Percentiles rank a stretch among this genome's conserved stretches.
These are phyloP conservation scores for Tetrapisispora taiwanensis DNA, from an alignment of 805 yeast genomes.

Conservation along the genomic window DNA sequence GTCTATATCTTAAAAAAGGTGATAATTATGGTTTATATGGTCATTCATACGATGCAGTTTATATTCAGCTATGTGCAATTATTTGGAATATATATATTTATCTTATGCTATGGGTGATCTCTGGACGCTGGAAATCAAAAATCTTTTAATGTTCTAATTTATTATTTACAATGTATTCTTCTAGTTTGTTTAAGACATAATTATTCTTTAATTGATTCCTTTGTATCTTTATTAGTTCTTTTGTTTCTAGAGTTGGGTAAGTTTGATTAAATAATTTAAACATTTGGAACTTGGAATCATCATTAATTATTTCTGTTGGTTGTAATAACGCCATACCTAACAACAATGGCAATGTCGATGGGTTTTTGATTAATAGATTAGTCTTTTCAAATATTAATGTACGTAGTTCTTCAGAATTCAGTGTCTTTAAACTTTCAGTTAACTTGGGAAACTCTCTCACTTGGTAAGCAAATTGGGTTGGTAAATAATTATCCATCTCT, in stretches of 20 bases:
- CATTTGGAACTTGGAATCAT: conserved; percentile 6
- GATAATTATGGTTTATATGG: too few species aligned
- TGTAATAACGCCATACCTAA: conserved; percentile 20
- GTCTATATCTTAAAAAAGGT: too few species aligned
- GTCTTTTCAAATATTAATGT: conserved; percentile 6
- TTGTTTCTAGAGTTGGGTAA: conserved; percentile 4
- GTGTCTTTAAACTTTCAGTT: conserved; percentile 9
- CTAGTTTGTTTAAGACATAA: conserved; percentile 5
- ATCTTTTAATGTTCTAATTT: background rate
- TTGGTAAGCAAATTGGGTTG: conserved; percentile 4
- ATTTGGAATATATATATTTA: too few species aligned
- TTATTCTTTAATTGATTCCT: conserved; percentile 6
- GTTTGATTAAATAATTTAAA: conserved; percentile 8
- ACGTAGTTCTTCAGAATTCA: background rate
- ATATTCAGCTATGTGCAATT: too few species aligned
- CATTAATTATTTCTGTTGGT: background rate
- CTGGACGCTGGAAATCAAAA: too few species aligned
- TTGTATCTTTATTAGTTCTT: conserved; percentile 8
- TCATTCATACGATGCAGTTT: too few species aligned
- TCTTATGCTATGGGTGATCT: too few species aligned
- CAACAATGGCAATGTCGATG: conserved; percentile 15
- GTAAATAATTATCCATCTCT: conserved; percentile 19
- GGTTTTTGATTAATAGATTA: conserved; percentile 13
- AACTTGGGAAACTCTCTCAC: conserved; percentile 24
- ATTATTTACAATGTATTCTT: background rate